These are phyloP conservation scores for Alternaria tenuissima DNA, from an alignment of 2,329 filamentous ascomycete genomes.

Conservation along the genomic window DNA sequence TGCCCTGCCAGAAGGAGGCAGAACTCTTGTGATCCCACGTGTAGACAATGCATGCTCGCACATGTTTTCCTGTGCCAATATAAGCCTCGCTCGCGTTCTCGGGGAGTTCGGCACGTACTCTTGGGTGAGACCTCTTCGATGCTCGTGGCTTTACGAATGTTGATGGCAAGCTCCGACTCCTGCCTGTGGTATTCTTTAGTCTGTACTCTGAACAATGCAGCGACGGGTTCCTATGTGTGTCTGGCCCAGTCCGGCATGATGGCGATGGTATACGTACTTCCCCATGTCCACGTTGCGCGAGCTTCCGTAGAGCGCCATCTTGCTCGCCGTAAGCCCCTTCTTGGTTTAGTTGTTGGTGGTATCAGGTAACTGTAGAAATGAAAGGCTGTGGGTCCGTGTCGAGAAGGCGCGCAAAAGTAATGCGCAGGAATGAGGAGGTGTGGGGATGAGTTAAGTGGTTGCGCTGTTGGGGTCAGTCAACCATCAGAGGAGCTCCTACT, in stretches of 20 bases:
- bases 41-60: conserved; percentile 96
- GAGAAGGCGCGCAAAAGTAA: conserved; percentile 20
- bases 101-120: conserved; percentile 55
- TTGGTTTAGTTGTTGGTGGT: conserved; percentile 16
- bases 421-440: conserved; percentile 13
- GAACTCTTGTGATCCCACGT: conserved; percentile 99
- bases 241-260: not conserved
- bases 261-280: conserved; percentile 57
- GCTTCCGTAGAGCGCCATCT: conserved; percentile 53
- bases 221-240: not conserved
- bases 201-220: not conserved
- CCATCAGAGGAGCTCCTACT: conserved; percentile 24
- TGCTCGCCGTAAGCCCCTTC: conserved; percentile 31
- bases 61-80: conserved; percentile 76
- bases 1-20: conserved; percentile 93
- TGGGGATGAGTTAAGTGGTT: conserved; percentile 12
- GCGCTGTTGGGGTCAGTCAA: conserved; percentile 13
- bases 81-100: conserved; percentile 39
- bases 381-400: not conserved
- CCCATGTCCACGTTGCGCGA: conserved; percentile 68
- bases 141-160: conserved; percentile 73
- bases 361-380: conserved; percentile 12
- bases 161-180: conserved; percentile 70
- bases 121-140: conserved; percentile 74
- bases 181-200: conserved; percentile 53